Evolutionary conservation across 2,329 filamentous ascomycete species (phyloP), one percentile per base, ranked within the genome.

Genomic region (Colletotrichum costaricense): DNA sequence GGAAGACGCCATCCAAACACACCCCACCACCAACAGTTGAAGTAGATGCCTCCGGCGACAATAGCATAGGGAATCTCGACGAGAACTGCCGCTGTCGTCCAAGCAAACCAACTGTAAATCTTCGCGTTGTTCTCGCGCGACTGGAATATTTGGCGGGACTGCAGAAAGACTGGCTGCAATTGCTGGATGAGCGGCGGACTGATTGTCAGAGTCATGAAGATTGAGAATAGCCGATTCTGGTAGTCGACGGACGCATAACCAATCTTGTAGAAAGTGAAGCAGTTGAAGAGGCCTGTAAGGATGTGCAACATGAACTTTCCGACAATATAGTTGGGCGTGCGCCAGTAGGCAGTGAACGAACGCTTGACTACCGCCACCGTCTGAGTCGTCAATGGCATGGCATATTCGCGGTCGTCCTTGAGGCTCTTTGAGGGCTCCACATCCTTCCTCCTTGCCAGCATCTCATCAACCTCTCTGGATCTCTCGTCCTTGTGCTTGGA

Each of bases 181-280:
- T 95, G 93, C 77, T 95, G 92, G 71, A 95, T 93, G 1, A 95
- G 84, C 0, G 93, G 92, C 0, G 93, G 93, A 1, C 89, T 88
- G 75, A 97, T 93, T 7, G 92, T 94, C 4, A 95, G 85, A 0
- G 92, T 93, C 88, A 95, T 91, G 82, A 96, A 96, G 68, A 93
- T 86, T 9, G 92, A 91, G 82, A 96, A 95, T 9, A 95, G 86
- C 8, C 92, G 88, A 59, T 91, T 92, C 80, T 94, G 92, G 83
- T 93, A 89, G 77, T 93, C 91, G 72, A 91, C 88, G 1, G 84
- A 84, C 2, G 88, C 85, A 63, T 87, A 85, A 0, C 88, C 87
- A 0, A 93, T 81, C 74, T 90, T 86, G 85, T 88, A 94, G 78
- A 94, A 94, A 0, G 92, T 93, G 78, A 94, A 93, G 16, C 89